These are phyloP conservation scores for Stellera chamaejasme DNA, from an alignment of 345 rosid genomes.

Conservation along the genomic window DNA sequence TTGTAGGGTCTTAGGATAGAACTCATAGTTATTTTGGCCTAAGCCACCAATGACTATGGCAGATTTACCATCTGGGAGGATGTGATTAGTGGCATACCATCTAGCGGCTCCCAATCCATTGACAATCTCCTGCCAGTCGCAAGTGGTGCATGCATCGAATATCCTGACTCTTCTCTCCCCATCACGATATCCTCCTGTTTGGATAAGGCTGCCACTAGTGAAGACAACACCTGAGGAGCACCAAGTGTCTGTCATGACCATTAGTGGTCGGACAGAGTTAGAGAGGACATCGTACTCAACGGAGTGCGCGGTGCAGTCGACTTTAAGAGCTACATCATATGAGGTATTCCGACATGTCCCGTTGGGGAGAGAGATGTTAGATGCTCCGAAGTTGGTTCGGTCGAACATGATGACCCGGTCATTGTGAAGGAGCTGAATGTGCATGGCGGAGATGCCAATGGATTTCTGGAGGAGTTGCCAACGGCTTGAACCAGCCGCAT, in stretches of 20 bases:
- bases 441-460: too few species aligned
- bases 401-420: too few species aligned
- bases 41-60: constrained; percentile 17
- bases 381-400: too few species aligned
- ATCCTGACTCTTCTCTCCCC: constrained; percentile 19
- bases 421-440: too few species aligned
- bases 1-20: constrained; percentile 3
- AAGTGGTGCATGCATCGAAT: constrained; percentile 12
- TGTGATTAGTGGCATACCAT: constrained; percentile 23
- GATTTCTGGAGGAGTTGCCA: too few species aligned
- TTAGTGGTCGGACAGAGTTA: constrained; percentile 16
- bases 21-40: constrained; percentile 10
- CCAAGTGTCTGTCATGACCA: constrained; percentile 22
- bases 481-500: too few species aligned
- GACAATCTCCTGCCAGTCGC: constrained; percentile 21
- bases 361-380: too few species aligned
- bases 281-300: constrained; percentile 12
- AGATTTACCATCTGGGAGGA: constrained; percentile 14
- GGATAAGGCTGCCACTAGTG: constrained; percentile 19
- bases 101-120: constrained; percentile 9
- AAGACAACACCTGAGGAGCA: constrained; percentile 27
- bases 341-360: too few species aligned
- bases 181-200: constrained; percentile 23
- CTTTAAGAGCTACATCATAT: too few species aligned
- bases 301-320: constrained; percentile 26